Percentiles rank a stretch among this genome's conserved stretches.
Evolutionary conservation across 441 rosid genomes (phyloP).

Genomic region (Sinapis alba): DNA sequence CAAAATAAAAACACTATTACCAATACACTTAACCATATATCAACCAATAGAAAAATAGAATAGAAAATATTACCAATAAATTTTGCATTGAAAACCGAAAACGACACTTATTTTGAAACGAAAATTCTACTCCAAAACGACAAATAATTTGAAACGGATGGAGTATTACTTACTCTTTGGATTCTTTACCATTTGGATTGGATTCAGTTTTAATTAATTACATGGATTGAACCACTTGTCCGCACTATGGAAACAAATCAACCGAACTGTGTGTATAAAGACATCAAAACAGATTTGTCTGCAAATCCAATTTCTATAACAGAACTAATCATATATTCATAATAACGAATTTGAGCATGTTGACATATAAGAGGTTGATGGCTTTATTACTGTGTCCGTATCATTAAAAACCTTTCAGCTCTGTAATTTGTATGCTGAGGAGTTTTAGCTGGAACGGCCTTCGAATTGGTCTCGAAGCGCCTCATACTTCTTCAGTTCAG

Average conservation of each 20-base stretch:
- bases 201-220: background rate
- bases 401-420: background rate
- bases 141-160: too few relatives aligned
- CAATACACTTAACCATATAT: too few relatives aligned
- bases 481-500: slow-evolving; percentile 92
- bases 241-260: background rate
- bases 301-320: background rate
- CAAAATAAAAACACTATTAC: too few relatives aligned
- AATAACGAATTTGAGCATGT: background rate
- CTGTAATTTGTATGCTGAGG: background rate
- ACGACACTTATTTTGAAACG: too few relatives aligned
- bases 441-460: slow-evolving; percentile 59
- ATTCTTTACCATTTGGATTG: background rate
- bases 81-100: too few relatives aligned
- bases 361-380: background rate
- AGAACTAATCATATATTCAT: background rate
- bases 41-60: too few relatives aligned
- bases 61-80: too few relatives aligned
- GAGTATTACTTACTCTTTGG: too few relatives aligned
- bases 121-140: too few relatives aligned
- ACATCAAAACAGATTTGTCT: background rate
- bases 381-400: background rate
- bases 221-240: background rate
- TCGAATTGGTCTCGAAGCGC: slow-evolving; percentile 73
- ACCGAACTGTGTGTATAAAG: background rate